Conservation (phyloP, 2,329 filamentous ascomycete genomes). For the Grosmannia huntii region DNA sequence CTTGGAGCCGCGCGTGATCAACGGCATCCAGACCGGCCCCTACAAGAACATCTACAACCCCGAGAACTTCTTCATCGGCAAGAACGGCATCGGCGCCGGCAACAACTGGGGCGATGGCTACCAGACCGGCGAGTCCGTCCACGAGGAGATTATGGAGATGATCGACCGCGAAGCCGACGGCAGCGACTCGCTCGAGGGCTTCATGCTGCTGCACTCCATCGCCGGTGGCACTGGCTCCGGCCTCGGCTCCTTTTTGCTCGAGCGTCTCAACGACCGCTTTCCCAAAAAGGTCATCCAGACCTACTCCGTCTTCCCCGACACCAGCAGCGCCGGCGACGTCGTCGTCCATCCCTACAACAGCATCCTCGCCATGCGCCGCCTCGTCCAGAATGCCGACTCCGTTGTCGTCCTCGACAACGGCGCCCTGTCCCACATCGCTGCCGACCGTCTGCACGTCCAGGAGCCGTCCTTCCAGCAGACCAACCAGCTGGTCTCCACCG, state of each 20-base stretch:
- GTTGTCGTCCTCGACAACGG: constrained; percentile 97
- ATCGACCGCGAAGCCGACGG: constrained; percentile 97
- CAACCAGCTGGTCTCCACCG: constrained; percentile 91
- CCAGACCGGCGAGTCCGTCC: constrained; percentile 77
- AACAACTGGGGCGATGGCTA: constrained; percentile 99
- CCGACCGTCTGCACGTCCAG: constrained; percentile 86
- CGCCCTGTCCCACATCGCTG: constrained; percentile 83
- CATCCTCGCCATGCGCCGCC: constrained; percentile 73
- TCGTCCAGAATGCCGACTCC: constrained; percentile 94
- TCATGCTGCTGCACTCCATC: constrained; percentile 98
- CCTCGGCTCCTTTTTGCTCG: constrained; percentile 87
- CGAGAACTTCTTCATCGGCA: constrained; percentile 96
- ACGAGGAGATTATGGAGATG: constrained; percentile 98
- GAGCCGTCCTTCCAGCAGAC: constrained; percentile 95
- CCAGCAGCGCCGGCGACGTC: constrained; percentile 73
- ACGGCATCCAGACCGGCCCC: constrained; percentile 80
- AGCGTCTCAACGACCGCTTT: constrained; percentile 91
- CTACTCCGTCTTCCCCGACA: constrained; percentile 96
- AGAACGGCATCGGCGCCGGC: constrained; percentile 83
- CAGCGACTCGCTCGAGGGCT: constrained; percentile 94
- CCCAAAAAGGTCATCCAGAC: constrained; percentile 99
- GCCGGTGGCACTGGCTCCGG: constrained; percentile 93
- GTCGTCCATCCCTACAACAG: constrained; percentile 99
- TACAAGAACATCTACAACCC: constrained; percentile 99
- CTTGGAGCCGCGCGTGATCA: constrained; percentile 83